A percentile compares a stretch with the other conserved stretches of the same genome.
Conservation (phyloP, 352 stramenopile genomes). For the Globisporangium iwayamae region DNA sequence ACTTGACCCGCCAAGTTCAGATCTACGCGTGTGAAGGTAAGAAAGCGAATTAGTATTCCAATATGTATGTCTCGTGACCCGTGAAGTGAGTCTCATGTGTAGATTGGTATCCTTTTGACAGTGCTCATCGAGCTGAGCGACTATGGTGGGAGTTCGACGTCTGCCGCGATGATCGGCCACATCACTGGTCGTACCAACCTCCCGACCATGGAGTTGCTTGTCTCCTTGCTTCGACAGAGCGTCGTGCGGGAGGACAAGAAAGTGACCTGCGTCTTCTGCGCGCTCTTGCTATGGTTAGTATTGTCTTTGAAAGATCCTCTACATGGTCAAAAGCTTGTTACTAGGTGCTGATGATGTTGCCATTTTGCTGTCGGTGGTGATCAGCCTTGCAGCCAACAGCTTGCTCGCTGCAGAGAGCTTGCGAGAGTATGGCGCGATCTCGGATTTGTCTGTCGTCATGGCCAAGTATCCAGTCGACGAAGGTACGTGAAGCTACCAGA, state of each 20-base stretch:
- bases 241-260: constrained; percentile 67
- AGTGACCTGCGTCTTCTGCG: constrained; percentile 61
- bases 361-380: neutral
- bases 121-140: constrained; percentile 65
- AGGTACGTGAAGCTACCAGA: constrained; percentile 21
- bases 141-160: constrained; percentile 38
- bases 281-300: constrained; percentile 56
- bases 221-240: constrained; percentile 53
- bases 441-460: constrained; percentile 67
- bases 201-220: constrained; percentile 38
- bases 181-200: constrained; percentile 15
- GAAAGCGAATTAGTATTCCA: neutral
- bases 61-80: neutral
- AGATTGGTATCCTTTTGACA: constrained; percentile 8
- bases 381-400: constrained; percentile 51
- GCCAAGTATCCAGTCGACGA: constrained; percentile 70
- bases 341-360: neutral
- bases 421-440: constrained; percentile 49
- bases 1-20: constrained; percentile 71
- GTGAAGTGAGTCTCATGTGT: neutral
- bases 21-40: constrained; percentile 77
- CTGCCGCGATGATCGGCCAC: constrained; percentile 29
- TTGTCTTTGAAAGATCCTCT: neutral
- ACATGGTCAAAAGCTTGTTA: neutral
- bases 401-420: constrained; percentile 34